These are phyloP conservation scores for Neoboletus brunneissimus DNA, from an alignment of 768 basidiomycete genomes.

Conservation along the genomic window DNA sequence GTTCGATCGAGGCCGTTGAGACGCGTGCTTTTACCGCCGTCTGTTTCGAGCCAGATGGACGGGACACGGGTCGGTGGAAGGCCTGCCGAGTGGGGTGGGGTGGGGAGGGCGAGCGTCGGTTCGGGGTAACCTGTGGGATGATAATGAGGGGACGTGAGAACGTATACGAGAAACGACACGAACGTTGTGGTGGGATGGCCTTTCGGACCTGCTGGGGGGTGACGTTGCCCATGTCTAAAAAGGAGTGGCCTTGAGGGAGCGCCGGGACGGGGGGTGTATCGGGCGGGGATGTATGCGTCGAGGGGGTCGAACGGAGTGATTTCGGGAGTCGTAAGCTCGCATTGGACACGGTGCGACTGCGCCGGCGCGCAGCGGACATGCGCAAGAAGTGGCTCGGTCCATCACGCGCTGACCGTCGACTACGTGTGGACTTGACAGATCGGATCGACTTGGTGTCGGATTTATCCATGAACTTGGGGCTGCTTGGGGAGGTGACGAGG, in stretches of 20 bases:
- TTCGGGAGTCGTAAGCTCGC: slow-evolving; percentile 62
- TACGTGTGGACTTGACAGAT: slow-evolving; percentile 25
- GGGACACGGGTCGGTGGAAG: slow-evolving; percentile 34
- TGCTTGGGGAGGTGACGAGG: slow-evolving; percentile 20
- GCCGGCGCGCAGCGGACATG: slow-evolving; percentile 61
- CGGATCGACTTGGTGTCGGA: slow-evolving; percentile 26
- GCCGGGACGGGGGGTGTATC: slow-evolving; percentile 34
- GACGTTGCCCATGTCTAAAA: slow-evolving; percentile 33
- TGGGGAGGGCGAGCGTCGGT: slow-evolving; percentile 16
- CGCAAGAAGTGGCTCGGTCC: slow-evolving; percentile 37
- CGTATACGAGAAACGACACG: background rate
- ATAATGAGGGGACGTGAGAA: too few species aligned
- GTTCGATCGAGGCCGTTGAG: slow-evolving; percentile 22
- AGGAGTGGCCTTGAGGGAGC: slow-evolving; percentile 29
- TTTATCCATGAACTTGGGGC: background rate
- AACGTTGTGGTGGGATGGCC: slow-evolving; percentile 15
- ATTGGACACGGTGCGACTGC: slow-evolving; percentile 62
- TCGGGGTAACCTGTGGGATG: slow-evolving; percentile 13
- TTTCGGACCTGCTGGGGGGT: slow-evolving; percentile 35
- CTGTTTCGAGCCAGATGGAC: slow-evolving; percentile 49
- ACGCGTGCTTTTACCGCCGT: slow-evolving; percentile 23
- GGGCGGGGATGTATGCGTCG: too few species aligned
- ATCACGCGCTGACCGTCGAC: slow-evolving; percentile 24
- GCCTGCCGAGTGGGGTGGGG: slow-evolving; percentile 23
- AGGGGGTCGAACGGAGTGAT: slow-evolving; percentile 28